Evolutionary conservation across 805 yeast species (phyloP).

Genomic region (Brettanomyces sp.): DNA sequence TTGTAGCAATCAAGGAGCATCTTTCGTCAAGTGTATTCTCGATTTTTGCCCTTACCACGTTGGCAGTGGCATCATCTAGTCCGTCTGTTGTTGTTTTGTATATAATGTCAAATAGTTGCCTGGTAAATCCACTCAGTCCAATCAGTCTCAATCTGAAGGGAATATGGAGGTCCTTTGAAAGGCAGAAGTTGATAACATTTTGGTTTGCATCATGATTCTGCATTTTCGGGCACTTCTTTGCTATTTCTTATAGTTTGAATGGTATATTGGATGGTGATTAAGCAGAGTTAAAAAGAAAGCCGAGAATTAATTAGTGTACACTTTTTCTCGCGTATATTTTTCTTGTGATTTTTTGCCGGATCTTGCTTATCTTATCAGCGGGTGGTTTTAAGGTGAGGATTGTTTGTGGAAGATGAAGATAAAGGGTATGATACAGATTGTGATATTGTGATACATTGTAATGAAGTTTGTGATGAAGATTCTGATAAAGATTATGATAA

Average conservation of each 20-base stretch:
- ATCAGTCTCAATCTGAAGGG: conserved; percentile 40
- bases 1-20: conserved; percentile 4
- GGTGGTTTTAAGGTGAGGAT: too few species aligned
- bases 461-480: too few species aligned
- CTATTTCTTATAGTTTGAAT: neutral
- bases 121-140: conserved; percentile 8
- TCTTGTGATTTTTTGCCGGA: too few species aligned
- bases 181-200: conserved; percentile 37
- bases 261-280: neutral
- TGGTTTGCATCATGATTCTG: neutral
- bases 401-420: too few species aligned
- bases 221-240: neutral
- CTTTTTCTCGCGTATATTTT: too few species aligned
- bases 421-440: too few species aligned
- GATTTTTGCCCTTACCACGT: conserved; percentile 9
- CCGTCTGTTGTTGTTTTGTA: neutral
- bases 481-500: too few species aligned
- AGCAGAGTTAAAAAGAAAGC: neutral
- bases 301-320: neutral
- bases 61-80: conserved; percentile 3
- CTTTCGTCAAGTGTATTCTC: conserved; percentile 6
- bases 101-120: conserved; percentile 2
- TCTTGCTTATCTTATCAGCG: too few species aligned
- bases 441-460: too few species aligned
- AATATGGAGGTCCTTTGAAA: conserved; percentile 44